These are phyloP conservation scores for Scheffersomyces cryptocercus DNA, from an alignment of 1,139 yeast genomes.

Conservation along the genomic window DNA sequence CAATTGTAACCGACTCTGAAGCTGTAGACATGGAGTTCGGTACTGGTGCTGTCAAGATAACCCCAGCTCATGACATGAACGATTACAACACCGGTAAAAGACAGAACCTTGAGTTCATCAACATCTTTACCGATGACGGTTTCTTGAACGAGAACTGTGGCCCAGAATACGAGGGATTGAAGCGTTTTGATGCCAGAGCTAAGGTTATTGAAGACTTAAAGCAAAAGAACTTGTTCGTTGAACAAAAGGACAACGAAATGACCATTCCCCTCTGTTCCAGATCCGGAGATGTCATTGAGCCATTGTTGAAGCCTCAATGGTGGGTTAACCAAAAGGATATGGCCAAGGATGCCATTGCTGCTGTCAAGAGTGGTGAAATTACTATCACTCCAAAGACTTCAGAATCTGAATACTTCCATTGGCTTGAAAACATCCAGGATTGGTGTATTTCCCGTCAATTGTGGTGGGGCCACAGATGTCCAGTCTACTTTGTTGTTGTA, in stretches of 20 bases:
- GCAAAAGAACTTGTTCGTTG: constrained; percentile 72
- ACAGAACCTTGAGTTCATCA: constrained; percentile 82
- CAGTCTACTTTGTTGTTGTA: constrained; percentile 82
- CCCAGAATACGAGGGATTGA: constrained; percentile 79
- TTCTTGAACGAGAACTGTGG: constrained; percentile 90
- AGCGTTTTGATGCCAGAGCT: constrained; percentile 92
- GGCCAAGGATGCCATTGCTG: constrained; percentile 87
- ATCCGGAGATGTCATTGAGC: constrained; percentile 96
- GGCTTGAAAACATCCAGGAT: constrained; percentile 96
- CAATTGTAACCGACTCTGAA: constrained; percentile 85
- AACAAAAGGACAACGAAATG: constrained; percentile 94
- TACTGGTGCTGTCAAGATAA: constrained; percentile 99
- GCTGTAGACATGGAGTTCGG: constrained; percentile 99
- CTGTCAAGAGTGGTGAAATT: constrained; percentile 80
- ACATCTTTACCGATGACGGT: constrained; percentile 92
- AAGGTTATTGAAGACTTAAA: constrained; percentile 80
- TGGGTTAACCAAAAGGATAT: constrained; percentile 92
- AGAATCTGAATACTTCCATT: constrained; percentile 89
- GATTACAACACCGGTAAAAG: constrained; percentile 97
- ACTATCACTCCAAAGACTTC: constrained; percentile 85
- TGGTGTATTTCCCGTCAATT: constrained; percentile 99
- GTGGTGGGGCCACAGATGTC: constrained; percentile 99
- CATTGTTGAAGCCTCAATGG: constrained; percentile 97
- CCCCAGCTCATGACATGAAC: constrained; percentile 97
- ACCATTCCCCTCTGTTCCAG: constrained; percentile 90